Conservation (phyloP, 805 yeast species). For the Cyberlindnera maritima region DNA sequence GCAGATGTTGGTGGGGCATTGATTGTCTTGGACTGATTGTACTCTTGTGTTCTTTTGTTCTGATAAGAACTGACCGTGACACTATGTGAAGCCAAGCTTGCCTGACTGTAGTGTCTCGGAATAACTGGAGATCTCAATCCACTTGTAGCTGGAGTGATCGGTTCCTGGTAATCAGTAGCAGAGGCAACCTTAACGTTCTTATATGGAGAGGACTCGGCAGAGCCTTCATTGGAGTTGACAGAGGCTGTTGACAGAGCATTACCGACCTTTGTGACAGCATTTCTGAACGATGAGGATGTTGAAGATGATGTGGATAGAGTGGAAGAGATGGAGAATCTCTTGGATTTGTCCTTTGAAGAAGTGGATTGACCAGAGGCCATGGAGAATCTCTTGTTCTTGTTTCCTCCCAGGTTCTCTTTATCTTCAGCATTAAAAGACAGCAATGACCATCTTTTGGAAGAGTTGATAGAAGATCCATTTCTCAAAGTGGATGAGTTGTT, state of each 20-base stretch:
- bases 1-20: constrained; percentile 13
- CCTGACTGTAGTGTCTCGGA: constrained; percentile 10
- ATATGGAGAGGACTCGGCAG: constrained; percentile 23
- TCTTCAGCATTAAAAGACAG: constrained; percentile 25
- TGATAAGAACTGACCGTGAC: constrained; percentile 16
- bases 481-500: constrained; percentile 25
- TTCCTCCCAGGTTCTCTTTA: constrained; percentile 16
- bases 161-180: constrained; percentile 18
- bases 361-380: constrained; percentile 22
- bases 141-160: background rate
- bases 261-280: constrained; percentile 24
- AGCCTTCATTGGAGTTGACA: constrained; percentile 19
- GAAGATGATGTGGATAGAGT: constrained; percentile 16
- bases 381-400: constrained; percentile 22
- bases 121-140: constrained; percentile 5
- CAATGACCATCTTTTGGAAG: constrained; percentile 30
- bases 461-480: constrained; percentile 23
- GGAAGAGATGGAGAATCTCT: constrained; percentile 24
- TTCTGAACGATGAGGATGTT: constrained; percentile 22
- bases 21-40: constrained; percentile 12
- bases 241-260: constrained; percentile 26
- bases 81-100: constrained; percentile 9
- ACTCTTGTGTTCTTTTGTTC: constrained; percentile 14
- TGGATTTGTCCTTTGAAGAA: constrained; percentile 13
- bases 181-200: constrained; percentile 23